Evolutionary conservation across 2,329 filamentous ascomycete species (phyloP).

Genomic region (Neopestalotiopsis sp.): DNA sequence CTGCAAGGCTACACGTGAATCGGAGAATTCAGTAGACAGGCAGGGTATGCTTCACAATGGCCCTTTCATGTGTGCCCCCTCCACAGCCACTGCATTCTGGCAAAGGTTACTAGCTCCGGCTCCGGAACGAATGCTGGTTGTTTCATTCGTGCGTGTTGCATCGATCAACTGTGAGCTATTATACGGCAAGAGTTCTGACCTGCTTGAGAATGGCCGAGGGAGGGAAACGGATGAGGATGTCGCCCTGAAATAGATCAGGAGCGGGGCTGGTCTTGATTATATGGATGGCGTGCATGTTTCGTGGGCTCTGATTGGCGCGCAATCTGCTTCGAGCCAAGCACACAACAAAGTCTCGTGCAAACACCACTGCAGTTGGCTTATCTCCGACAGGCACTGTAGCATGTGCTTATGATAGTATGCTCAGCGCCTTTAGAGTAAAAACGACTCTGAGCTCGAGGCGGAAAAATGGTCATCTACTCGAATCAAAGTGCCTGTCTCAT

Average conservation of each 20-base stretch:
- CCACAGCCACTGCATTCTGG: background rate
- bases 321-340: background rate
- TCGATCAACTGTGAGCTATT: background rate
- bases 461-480: too few species aligned
- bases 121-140: background rate
- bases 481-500: background rate
- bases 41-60: background rate
- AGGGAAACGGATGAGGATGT: too few species aligned
- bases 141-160: background rate
- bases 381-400: background rate
- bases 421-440: background rate
- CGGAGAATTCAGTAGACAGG: background rate
- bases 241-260: background rate
- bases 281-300: background rate
- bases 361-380: background rate
- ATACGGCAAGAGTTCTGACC: background rate
- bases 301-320: background rate
- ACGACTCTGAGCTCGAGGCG: too few species aligned
- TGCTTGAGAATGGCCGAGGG: too few species aligned
- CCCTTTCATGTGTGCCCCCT: background rate
- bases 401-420: background rate
- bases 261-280: background rate
- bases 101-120: background rate
- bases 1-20: constrained; percentile 1
- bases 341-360: background rate